phyloP scores from a whole-genome alignment of 768 basidiomycete genomes.

The Tricholoma saponaceum region DNA sequence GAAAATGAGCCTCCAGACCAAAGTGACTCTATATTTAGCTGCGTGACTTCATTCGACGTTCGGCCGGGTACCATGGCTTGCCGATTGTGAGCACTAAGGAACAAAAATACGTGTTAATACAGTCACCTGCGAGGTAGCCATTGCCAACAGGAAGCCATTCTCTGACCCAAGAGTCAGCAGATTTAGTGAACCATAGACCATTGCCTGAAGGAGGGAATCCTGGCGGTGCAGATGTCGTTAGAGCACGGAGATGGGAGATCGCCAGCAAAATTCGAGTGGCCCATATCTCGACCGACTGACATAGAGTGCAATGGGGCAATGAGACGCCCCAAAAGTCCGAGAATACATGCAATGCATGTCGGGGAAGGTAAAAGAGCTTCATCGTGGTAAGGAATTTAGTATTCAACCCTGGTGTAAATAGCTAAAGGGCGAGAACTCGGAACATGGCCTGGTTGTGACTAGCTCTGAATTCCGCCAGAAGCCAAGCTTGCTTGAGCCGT shows the following conservation, averaged over 20 bases:
- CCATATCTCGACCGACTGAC: conserved; percentile 20
- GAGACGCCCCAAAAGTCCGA: conserved; percentile 10
- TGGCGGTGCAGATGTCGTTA: conserved; percentile 24
- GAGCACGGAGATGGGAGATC: conserved; percentile 16
- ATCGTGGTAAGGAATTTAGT: not conserved
- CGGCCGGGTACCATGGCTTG: conserved; percentile 67
- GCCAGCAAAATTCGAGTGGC: conserved; percentile 18
- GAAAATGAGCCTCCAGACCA: conserved; percentile 75
- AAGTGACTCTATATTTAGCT: conserved; percentile 72
- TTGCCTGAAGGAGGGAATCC: conserved; percentile 73
- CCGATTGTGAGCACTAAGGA: not conserved
- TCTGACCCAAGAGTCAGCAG: conserved; percentile 51
- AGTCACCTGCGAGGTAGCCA: conserved; percentile 28
- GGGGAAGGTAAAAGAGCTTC: not conserved
- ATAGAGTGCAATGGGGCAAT: conserved; percentile 8
- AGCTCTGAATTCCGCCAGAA: too few species aligned
- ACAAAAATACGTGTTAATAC: not conserved
- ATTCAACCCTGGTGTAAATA: too few species aligned
- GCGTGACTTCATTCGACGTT: conserved; percentile 52
- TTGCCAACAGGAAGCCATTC: conserved; percentile 72
- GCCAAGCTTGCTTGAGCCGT: too few species aligned
- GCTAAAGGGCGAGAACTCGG: too few species aligned
- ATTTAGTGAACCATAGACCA: conserved; percentile 63
- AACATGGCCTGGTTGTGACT: too few species aligned
- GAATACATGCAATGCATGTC: conserved; percentile 11